A percentile compares a stretch with the other conserved stretches of the same genome.
Evolutionary conservation across 768 basidiomycete species (phyloP).

Genomic region (Crassisporium funariophilum): DNA sequence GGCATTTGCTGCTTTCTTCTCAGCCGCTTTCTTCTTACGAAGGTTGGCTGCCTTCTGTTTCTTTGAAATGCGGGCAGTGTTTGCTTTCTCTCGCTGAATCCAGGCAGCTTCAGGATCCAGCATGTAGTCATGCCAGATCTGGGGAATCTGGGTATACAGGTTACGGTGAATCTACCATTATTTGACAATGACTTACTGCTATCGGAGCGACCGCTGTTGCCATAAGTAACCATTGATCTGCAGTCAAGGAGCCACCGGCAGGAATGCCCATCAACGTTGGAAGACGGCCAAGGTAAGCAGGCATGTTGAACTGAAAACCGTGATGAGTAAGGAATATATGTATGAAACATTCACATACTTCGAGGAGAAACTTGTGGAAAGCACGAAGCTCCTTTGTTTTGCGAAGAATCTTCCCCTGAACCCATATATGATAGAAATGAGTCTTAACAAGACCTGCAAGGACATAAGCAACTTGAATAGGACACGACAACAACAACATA

Average conservation of each 20-base stretch:
- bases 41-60: not conserved
- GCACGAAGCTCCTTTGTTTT: constrained; percentile 18
- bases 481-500: no score
- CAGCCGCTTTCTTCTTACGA: no score
- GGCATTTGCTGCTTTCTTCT: no score
- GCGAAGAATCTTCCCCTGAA: constrained; percentile 20
- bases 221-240: constrained; percentile 35
- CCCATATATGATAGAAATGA: constrained; percentile 31
- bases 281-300: constrained; percentile 11
- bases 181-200: constrained; percentile 19
- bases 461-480: no score
- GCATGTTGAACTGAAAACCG: no score
- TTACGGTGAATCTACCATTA: not conserved
- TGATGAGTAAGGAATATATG: no score
- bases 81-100: not conserved
- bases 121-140: constrained; percentile 23
- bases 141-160: constrained; percentile 24
- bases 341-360: no score
- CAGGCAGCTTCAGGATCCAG: constrained; percentile 1
- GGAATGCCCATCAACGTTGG: constrained; percentile 31
- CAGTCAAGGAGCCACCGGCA: constrained; percentile 34
- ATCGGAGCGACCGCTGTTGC: constrained; percentile 30
- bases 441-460: constrained; percentile 27
- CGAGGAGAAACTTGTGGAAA: no score
- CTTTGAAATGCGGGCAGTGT: not conserved